Conservation (phyloP, 106 monocot species). For the Posidonia australis region DNA sequence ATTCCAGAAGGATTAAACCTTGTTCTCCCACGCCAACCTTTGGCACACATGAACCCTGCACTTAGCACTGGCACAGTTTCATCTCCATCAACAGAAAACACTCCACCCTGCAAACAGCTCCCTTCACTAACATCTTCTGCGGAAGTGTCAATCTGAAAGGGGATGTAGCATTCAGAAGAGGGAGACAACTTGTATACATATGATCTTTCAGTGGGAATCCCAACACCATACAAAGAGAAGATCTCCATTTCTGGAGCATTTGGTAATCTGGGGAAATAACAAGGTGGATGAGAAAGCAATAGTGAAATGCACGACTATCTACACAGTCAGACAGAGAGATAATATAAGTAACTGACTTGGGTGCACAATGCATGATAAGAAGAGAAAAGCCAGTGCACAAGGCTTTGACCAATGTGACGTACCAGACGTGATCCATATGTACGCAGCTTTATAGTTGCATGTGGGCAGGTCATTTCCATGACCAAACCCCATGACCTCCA, state of each 20-base stretch:
- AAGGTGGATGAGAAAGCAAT: neutral
- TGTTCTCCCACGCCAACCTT: slow-evolving; percentile 90
- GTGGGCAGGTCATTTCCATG: no score
- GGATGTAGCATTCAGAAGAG: slow-evolving; percentile 73
- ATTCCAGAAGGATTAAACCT: slow-evolving; percentile 87
- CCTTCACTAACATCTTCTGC: slow-evolving; percentile 48
- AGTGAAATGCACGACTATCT: neutral
- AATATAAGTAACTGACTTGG: neutral
- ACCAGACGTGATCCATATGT: no score
- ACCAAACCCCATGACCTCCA: no score
- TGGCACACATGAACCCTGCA: slow-evolving; percentile 92
- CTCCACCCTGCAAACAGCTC: slow-evolving; percentile 73
- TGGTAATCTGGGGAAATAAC: slow-evolving; percentile 46
- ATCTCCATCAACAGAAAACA: slow-evolving; percentile 65
- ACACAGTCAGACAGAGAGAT: neutral
- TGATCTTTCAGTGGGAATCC: slow-evolving; percentile 89
- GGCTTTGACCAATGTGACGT: no score
- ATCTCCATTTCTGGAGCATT: slow-evolving; percentile 98
- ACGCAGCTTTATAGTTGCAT: no score
- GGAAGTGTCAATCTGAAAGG: slow-evolving; percentile 83
- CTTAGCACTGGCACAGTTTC: slow-evolving; percentile 97
- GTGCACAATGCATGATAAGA: no score
- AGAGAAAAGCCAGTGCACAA: no score
- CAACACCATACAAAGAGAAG: slow-evolving; percentile 94
- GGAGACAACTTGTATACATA: slow-evolving; percentile 86